Base-by-base conservation (phyloP, 2,329 filamentous ascomycete species). In the Bipolaris oryzae region DNA sequence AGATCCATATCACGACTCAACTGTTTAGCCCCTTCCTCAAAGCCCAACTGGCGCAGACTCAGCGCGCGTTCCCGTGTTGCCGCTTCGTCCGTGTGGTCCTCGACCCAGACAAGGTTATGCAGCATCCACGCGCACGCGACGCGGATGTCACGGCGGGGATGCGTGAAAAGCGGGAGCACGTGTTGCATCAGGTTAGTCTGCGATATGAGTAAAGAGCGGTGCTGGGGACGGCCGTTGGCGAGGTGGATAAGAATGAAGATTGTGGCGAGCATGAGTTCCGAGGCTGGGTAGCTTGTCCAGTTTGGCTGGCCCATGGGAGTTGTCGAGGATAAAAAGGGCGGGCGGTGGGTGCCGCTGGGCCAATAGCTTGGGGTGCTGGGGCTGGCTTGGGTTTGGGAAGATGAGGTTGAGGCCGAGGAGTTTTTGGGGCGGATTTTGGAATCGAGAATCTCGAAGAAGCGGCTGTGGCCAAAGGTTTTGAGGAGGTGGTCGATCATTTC, bases 401-500 rank as follows among this genome's bases (percentile, higher is more conserved):
- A 45, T 23, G 58, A 41, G 16, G 59, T 20, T 3, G 62, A 33
- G 3, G 38, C 11, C 13, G 60, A 42, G 3, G 63, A 45, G 43
- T 57, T 58, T 46, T 74, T 75, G 3, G 88, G 82, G 38, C 86
- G 85, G 33, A 98, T 80, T 75, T 96, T 96, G 25, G 88, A 85
- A 11, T 88, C 85, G 43, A 99, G 79, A 35, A 96, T 89, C 46
- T 90, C 87, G 66, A 97, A 94, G 50, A 98, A 81, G 37, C 88
- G 84, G 55, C 91, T 86, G 70, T 91, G 85, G 1, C 91, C 91
- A 44, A 97, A 82, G 53, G 88, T 84, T 55, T 81, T 84, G 70
- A 98, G 89, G 20, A 98, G 77, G 68, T 90, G 88, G 70, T 96
- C 92, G 59, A 97, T 92, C 86, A 97, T 94, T 77, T 79, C 86